phyloP scores from a whole-genome alignment of 306 rosid genomes.

The Rubus idaeus region DNA sequence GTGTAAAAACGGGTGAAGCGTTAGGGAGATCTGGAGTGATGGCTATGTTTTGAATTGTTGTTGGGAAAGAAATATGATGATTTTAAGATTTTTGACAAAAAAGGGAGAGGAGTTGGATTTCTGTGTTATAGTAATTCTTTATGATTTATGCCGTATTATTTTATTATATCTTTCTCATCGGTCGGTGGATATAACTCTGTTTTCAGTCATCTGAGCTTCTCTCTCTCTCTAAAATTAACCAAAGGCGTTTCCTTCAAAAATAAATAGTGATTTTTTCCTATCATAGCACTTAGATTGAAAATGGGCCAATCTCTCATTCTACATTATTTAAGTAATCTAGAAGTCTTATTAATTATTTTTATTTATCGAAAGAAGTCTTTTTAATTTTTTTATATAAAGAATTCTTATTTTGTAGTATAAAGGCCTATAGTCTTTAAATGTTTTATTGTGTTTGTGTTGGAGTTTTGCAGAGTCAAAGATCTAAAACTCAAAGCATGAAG shows the following conservation, averaged over 20 bases:
- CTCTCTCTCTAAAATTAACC: neutral
- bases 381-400: neutral
- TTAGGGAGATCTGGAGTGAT: neutral
- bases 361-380: neutral
- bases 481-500: constrained; percentile 33
- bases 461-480: constrained; percentile 56
- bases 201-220: neutral
- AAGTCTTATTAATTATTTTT: neutral
- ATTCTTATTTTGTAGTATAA: neutral
- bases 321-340: neutral
- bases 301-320: neutral
- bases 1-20: too few species aligned
- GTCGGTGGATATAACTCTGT: neutral
- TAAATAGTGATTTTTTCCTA: neutral
- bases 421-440: neutral
- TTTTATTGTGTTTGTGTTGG: constrained; percentile 30
- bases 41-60: neutral
- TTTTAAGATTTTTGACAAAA: neutral
- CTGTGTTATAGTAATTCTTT: neutral
- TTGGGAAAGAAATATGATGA: neutral
- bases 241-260: neutral
- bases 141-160: neutral
- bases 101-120: neutral
- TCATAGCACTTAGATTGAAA: neutral
- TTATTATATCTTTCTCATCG: neutral